Base-by-base conservation (phyloP, 2,329 filamentous ascomycete species). In the Xylaria sp. region DNA sequence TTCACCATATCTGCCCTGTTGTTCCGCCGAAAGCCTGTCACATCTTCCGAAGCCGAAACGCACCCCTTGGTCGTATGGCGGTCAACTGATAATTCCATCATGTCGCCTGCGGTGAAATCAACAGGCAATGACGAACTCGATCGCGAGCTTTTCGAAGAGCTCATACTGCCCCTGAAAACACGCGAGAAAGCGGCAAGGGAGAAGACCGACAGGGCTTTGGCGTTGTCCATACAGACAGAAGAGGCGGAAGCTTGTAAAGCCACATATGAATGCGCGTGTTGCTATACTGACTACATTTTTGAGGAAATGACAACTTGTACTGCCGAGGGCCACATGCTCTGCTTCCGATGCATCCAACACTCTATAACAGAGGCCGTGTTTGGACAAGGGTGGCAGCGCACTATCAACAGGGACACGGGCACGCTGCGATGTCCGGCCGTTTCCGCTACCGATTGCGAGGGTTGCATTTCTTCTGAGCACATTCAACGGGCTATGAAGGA, bases 301-400 rank as follows among this genome's bases (percentile, higher is more conserved):
- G 89, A 93, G 71, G 84, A 90, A 68, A 82, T 92, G 59, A 85
- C 88, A 0, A 81, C 83, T n/a, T 94, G 90, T 76, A 83, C 83
- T 69, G 74, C 79, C 37, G 80, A 83, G 2, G 86, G 84, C 1
- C 90, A 94, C 74, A 83, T 90, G 70, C 80, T 93, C 57, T 94
- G 90, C 75, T 87, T 92, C 74, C 83, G 84, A 51, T 97, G 94
- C 73, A 87, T 97, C 54, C 87, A 88, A 64, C 85, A 89, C 65
- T 88, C 92, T 9, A 82, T 93, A 60, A 89, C 88, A 54, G 93
- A 97, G 72, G 92, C 92, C 1, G 78, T 97, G 0, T 97, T 96
- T 71, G 94, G 94, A 0, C 94, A 97, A 73, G 91, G 91, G 55
- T 97, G 93, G 91, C 83, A 85, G 54, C 86, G 89, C 60, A 94